A percentile compares a stretch with the other conserved stretches of the same genome.
phyloP scores from a whole-genome alignment of 192 early-diverging fungal species.

The Backusella tuberculispora region DNA sequence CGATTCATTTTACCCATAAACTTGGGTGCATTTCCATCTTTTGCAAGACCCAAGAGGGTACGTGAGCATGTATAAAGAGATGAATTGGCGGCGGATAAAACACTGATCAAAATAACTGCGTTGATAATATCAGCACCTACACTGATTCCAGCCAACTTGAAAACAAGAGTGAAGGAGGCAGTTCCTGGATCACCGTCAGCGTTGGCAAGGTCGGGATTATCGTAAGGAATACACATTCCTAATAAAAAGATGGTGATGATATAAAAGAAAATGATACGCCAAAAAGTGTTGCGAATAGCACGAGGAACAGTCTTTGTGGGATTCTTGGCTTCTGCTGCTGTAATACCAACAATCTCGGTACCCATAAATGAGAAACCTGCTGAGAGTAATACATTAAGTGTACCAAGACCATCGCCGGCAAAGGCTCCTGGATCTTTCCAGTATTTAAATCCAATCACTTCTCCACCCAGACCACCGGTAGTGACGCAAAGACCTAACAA shows the following conservation, averaged over 20 bases:
- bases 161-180: slow-evolving; percentile 68
- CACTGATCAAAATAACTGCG: slow-evolving; percentile 62
- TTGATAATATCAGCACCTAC: slow-evolving; percentile 69
- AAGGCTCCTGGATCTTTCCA: slow-evolving; percentile 58
- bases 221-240: slow-evolving; percentile 73
- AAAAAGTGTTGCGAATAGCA: slow-evolving; percentile 73
- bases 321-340: slow-evolving; percentile 84
- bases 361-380: slow-evolving; percentile 85
- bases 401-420: slow-evolving; percentile 59
- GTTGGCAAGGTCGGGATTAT: slow-evolving; percentile 56
- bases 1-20: slow-evolving; percentile 59
- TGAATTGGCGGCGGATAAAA: slow-evolving; percentile 75
- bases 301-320: slow-evolving; percentile 70
- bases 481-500: slow-evolving; percentile 55
- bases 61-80: slow-evolving; percentile 81
- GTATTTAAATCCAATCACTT: slow-evolving; percentile 55
- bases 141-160: slow-evolving; percentile 58
- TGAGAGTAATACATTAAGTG: slow-evolving; percentile 64
- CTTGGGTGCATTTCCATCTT: slow-evolving; percentile 73
- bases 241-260: slow-evolving; percentile 78
- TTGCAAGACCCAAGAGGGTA: slow-evolving; percentile 73
- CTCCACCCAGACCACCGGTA: slow-evolving; percentile 57
- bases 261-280: slow-evolving; percentile 87
- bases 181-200: slow-evolving; percentile 50
- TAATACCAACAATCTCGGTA: slow-evolving; percentile 85